Base-by-base conservation (phyloP, 192 early-diverging fungal species). In the Fimicolochytrium jonesii region DNA sequence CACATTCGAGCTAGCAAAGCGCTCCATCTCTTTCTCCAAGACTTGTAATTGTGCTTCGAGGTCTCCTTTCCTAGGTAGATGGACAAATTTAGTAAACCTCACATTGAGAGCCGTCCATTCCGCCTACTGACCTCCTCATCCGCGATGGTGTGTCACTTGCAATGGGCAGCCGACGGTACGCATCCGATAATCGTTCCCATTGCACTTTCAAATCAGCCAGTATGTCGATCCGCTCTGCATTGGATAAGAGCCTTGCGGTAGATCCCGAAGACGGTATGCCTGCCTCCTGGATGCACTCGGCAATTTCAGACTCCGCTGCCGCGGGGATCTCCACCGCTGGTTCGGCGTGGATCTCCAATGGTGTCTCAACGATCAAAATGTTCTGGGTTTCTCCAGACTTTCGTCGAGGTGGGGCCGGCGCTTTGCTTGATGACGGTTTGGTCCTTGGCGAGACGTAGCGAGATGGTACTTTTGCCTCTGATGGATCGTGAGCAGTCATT, bases 121-220 rank as follows among this genome's bases (percentile, higher is more conserved):
- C 6, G n/a, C n/a, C n/a, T n/a, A n/a, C n/a, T n/a, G 7, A 48
- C 46, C 53, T 32, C 3, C 53, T 30, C 11, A 55, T 15, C 53
- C 36, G 33, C 2, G 53, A 55, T 18, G 53, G 53, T 34, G 53
- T 7, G 18, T 55, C 53, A n/a, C 33, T 37, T 25, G 53, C 13
- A 26, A 55, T 55, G 11, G 53, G 53, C 53, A 55, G 25, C 17
- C 53, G 31, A n/a, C 53, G 31, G 32, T 55, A 55, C 13, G 53
- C 53, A 4, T 30, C 29, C 31, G 53, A 55, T 2, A 55, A 26
- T 30, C 26, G 31, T 26, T 55, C 53, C 53, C 53, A 55, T n/a
- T 55, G 53, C 9, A 55, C 34, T n/a, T 33, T 32, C 9, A 55
- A 34, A 4, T 34, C 18, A 2, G 53, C 53, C 3, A 55, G 34